Evolutionary conservation across 2,329 filamentous ascomycete species (phyloP), one percentile per base, ranked within the genome.

Genomic region (Cladophialophora chaetospira): DNA sequence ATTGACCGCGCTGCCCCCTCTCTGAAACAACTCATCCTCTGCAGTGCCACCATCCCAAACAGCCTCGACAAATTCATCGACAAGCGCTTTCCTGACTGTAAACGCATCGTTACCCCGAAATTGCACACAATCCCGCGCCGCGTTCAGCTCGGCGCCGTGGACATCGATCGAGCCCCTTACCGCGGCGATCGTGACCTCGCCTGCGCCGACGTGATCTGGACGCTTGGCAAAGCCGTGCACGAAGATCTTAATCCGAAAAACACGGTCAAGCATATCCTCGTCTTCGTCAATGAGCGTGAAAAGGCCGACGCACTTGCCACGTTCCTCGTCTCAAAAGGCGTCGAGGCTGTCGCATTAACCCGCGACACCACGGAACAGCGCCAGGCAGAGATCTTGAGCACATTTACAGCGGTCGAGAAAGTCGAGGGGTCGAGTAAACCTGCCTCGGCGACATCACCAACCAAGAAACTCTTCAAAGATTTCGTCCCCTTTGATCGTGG

Each of bases 231-330:
- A 70, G 87, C 92, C 40, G 81, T 82, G 1, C 79, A 87, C 61
- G 83, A 87, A 53, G 81, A 82, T 3, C 70, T 75, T 23, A 85
- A 88, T 57, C 36, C 58, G 9, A 50, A 53, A 9, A 60, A 67
- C 57, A 59, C 63, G 15, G 81, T 89, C 21, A 94, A 94, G 71
- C 88, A 90, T 61, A 88, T 99, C 67, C 84, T 97, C 55, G 91
- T 97, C 2, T 97, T 97, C 68, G 93, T 97, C 71, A 97, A 97
- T 72, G 91, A 97, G 78, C 88, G 94, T 31, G 91, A 96, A 69
- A 91, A 89, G 69, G 90, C 93, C 0, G 82, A 88, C 55, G 85
- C 92, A 68, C 81, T 99, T 0, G 87, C 92, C 10, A 76, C 86
- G 1, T 99, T 89, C 70, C 84, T 99, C 0, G 77, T 79, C 10